Conservation (phyloP, 441 rosid genomes). For the Monsonia emarginata region DNA sequence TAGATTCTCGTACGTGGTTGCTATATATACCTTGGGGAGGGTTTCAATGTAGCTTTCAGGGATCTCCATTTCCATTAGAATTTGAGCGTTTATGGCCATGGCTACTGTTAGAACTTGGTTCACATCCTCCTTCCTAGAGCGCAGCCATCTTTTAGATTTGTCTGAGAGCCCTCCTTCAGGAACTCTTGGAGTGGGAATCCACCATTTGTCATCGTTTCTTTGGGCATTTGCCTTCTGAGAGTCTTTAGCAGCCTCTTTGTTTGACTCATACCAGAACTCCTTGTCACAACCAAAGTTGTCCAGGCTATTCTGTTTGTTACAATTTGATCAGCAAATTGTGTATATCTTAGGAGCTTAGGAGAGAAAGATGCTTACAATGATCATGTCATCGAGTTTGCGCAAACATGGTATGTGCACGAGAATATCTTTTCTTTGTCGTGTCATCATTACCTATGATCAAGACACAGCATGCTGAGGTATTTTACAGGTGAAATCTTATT, state of each 20-base stretch:
- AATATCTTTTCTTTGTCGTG: slow-evolving; percentile 68
- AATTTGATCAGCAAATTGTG: slow-evolving; percentile 4
- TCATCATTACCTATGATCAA: slow-evolving; percentile 48
- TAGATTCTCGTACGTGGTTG: no score
- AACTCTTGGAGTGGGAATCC: slow-evolving; percentile 81
- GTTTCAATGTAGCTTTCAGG: slow-evolving; percentile 90
- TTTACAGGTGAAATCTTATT: background rate
- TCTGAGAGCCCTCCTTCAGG: slow-evolving; percentile 75
- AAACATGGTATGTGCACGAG: slow-evolving; percentile 76
- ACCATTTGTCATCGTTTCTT: slow-evolving; percentile 83
- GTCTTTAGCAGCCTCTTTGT: slow-evolving; percentile 43
- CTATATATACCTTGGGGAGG: slow-evolving; percentile 63
- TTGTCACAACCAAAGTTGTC: slow-evolving; percentile 56
- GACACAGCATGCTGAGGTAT: background rate
- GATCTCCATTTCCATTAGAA: slow-evolving; percentile 75
- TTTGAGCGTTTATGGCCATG: slow-evolving; percentile 93
- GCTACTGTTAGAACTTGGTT: slow-evolving; percentile 95
- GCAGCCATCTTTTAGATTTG: slow-evolving; percentile 51
- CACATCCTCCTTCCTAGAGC: slow-evolving; percentile 78
- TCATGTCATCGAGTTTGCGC: slow-evolving; percentile 70
- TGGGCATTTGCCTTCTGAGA: slow-evolving; percentile 52
- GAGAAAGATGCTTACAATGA: slow-evolving; percentile 43
- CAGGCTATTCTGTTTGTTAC: slow-evolving; percentile 45
- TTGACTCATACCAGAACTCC: slow-evolving; percentile 41
- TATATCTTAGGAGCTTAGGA: background rate